phyloP scores from a whole-genome alignment of 75 land plant genomes.

The Sequoiadendron giganteum region DNA sequence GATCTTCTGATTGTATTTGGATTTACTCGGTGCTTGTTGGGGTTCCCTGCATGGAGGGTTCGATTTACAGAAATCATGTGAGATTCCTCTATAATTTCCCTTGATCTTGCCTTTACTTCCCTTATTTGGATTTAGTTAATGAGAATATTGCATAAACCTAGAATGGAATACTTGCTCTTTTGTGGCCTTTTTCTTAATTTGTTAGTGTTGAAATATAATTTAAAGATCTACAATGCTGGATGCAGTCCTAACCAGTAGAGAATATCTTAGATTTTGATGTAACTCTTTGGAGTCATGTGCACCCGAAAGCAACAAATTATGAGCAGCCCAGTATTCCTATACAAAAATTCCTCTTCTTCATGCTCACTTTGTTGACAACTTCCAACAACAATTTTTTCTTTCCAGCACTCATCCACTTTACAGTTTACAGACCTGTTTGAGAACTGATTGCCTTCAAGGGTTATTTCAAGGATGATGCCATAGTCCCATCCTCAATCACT shows the following conservation, averaged over 20 bases:
- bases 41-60: constrained; percentile 76
- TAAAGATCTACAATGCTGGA: neutral
- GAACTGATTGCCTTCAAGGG: too few relatives aligned
- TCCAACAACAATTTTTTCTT: too few relatives aligned
- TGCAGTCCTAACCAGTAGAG: neutral
- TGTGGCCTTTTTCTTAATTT: neutral
- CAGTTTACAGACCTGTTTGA: too few relatives aligned
- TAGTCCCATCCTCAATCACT: neutral
- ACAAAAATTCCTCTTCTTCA: too few relatives aligned
- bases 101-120: neutral
- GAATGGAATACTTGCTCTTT: neutral
- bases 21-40: constrained; percentile 61
- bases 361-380: too few relatives aligned
- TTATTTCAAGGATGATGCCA: neutral
- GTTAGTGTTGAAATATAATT: neutral
- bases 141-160: neutral
- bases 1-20: constrained; percentile 68
- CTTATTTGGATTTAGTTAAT: neutral
- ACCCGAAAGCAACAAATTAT: neutral
- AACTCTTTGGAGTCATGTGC: neutral
- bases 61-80: constrained; percentile 67
- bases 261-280: neutral
- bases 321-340: too few relatives aligned
- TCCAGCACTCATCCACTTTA: too few relatives aligned
- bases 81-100: constrained; percentile 12